Evolutionary conservation across 108 stramenopile genomes (phyloP).

Genomic region (Epithemia pelagica): DNA sequence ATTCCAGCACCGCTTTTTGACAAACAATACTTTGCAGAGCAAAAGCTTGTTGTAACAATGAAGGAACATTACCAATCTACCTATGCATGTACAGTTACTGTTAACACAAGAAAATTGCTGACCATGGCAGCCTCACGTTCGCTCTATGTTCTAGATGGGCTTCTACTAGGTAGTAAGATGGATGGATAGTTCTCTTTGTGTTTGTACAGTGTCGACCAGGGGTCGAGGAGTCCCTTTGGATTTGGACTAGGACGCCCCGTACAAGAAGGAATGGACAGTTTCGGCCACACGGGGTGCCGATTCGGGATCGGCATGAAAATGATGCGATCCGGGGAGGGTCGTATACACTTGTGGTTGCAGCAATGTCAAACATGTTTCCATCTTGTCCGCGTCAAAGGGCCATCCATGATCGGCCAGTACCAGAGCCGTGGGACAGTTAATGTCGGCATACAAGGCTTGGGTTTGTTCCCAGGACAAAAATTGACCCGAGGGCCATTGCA

Average conservation of each 20-base stretch:
- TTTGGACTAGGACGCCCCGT: background rate
- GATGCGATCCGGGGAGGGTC: conserved; percentile 65
- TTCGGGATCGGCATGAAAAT: conserved; percentile 83
- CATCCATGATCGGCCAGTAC: conserved; percentile 70
- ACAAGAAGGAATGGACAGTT: conserved; percentile 4
- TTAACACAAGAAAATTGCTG: too few relatives aligned
- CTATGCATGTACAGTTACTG: too few relatives aligned
- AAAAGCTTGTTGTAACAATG: too few relatives aligned
- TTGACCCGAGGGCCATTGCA: conserved; percentile 68
- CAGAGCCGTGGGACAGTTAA: conserved; percentile 43
- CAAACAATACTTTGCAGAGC: too few relatives aligned
- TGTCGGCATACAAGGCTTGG: conserved; percentile 37
- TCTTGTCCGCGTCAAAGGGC: conserved; percentile 36
- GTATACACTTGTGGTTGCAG: conserved; percentile 30
- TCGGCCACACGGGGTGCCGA: conserved; percentile 36
- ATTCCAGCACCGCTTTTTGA: too few relatives aligned
- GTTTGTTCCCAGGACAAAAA: conserved; percentile 68
- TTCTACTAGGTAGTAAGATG: too few relatives aligned
- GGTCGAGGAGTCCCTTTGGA: background rate
- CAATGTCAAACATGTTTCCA: conserved; percentile 23
- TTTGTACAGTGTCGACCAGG: too few relatives aligned
- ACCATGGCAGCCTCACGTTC: too few relatives aligned
- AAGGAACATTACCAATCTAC: too few relatives aligned
- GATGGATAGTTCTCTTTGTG: too few relatives aligned
- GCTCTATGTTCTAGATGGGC: too few relatives aligned